phyloP scores from a whole-genome alignment of 768 basidiomycete genomes.

The Antrodiella citrinella region DNA sequence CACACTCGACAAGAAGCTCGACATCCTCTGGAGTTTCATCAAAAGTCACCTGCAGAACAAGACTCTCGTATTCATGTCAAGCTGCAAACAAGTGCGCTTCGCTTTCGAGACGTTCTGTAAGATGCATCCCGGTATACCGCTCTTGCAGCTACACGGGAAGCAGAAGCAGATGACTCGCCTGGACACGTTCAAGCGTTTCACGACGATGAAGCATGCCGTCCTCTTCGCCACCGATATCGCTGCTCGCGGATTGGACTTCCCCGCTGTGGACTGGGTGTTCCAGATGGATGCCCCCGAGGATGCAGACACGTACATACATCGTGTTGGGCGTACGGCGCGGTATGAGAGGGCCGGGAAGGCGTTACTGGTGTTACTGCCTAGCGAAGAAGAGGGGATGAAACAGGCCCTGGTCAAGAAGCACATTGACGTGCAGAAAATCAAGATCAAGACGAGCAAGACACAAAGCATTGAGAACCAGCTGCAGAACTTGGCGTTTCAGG shows the following conservation, averaged over 20 bases:
- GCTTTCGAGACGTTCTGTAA: conserved; percentile 93
- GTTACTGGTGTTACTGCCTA: conserved; percentile 75
- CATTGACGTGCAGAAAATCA: conserved; percentile 70
- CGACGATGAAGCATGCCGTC: conserved; percentile 70
- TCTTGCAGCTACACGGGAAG: conserved; percentile 94
- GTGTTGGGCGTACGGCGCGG: conserved; percentile 91
- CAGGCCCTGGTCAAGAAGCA: conserved; percentile 62
- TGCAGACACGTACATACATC: conserved; percentile 94
- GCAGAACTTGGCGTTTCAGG: conserved; percentile 89
- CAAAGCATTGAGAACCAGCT: conserved; percentile 79
- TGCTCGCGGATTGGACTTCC: conserved; percentile 93
- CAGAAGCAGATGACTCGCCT: conserved; percentile 91
- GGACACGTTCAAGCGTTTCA: conserved; percentile 78
- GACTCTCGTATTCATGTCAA: conserved; percentile 88
- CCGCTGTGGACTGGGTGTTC: conserved; percentile 92
- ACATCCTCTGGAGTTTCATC: conserved; percentile 90
- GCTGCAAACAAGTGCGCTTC: conserved; percentile 96
- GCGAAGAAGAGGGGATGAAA: conserved; percentile 90
- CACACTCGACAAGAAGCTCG: conserved; percentile 80
- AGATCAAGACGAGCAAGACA: conserved; percentile 82
- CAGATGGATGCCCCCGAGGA: conserved; percentile 97
- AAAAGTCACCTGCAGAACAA: conserved; percentile 90
- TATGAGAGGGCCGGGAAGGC: conserved; percentile 89
- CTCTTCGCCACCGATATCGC: conserved; percentile 96
- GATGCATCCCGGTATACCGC: conserved; percentile 87